phyloP scores from a whole-genome alignment of 2,329 filamentous ascomycete species.

The Scytalidium sp. region DNA sequence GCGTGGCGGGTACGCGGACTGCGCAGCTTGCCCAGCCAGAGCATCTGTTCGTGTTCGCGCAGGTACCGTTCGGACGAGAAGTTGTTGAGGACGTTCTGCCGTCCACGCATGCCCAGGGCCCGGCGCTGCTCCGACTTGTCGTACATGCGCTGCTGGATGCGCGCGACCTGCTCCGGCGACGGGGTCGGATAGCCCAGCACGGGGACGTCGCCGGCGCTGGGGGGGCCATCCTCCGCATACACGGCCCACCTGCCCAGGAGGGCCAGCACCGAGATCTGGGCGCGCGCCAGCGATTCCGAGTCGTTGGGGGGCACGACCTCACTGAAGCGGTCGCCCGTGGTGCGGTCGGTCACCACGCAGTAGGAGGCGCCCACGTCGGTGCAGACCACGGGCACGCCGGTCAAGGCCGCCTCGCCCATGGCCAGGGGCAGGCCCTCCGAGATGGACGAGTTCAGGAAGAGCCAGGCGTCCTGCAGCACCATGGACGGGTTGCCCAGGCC shows the following conservation, averaged over 20 bases:
- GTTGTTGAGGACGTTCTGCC: conserved; percentile 50
- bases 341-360: conserved; percentile 43
- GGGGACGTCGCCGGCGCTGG: too few relatives aligned
- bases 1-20: too few relatives aligned
- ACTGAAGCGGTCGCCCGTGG: conserved; percentile 41
- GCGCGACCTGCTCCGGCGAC: conserved; percentile 46
- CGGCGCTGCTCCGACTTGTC: conserved; percentile 54
- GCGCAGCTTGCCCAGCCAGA: conserved; percentile 37
- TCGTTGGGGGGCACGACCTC: conserved; percentile 61
- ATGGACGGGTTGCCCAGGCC: conserved; percentile 55
- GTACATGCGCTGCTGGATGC: conserved; percentile 56
- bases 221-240: conserved; percentile 45
- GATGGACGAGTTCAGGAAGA: conserved; percentile 53
- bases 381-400: conserved; percentile 49
- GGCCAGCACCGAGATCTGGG: conserved; percentile 56
- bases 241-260: conserved; percentile 57
- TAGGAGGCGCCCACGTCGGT: conserved; percentile 52
- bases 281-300: conserved; percentile 52
- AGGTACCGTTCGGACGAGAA: conserved; percentile 55
- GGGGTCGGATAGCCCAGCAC: conserved; percentile 43
- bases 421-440: conserved; percentile 50
- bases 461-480: conserved; percentile 53
- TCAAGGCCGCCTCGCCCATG: conserved; percentile 49
- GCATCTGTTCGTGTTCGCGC: conserved; percentile 54
- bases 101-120: conserved; percentile 50